Evolutionary conservation across 352 stramenopile species (phyloP), one percentile per base, ranked within the genome.

Genomic region (Phytophthora niederhauseri): DNA sequence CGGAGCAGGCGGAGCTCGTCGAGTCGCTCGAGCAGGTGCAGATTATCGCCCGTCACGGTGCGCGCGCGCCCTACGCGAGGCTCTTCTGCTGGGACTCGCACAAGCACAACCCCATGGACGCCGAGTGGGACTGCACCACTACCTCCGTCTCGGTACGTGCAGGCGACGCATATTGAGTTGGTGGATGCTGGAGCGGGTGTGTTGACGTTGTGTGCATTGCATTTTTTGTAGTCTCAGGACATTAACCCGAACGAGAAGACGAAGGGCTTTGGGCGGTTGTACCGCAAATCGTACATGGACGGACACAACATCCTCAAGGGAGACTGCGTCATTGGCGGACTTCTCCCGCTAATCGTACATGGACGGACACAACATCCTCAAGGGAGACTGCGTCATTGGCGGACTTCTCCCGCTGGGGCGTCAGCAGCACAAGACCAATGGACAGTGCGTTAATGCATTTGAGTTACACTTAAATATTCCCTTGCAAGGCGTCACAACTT

Each of bases 21-120:
- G 78, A 82, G 58, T 93, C 81, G n/a, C 73, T 96, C 28, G 80
- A 91, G 65, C 85, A 94, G 75, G 86, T 94, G 54, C 88, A 96
- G 75, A 83, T 96, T 26, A 81, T 96, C n/a, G 79, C 85, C 19
- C 85, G 89, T 8, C 89, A 96, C 53, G 89, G 89, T 9, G 86
- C 81, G 4, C 87, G 89, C 19, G 85, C 79, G 22, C 89, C 89
- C 34, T 96, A 95, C 72, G 76, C 76, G 15, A 72, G 57, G 20
- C 66, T 96, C 6, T 94, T 92, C 60, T 96, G 89, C 76, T 96
- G 89, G 89, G 87, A 96, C 54, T 43, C 64, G 34, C 70, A 61
- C 20, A 74, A 81, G 19, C 68, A 91, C 57, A 95, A 91, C 64
- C 89, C 89, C 11, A 89, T 96, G 80, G 77, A 82, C 26, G 82